These are phyloP conservation scores for Dipodascus geniculatus DNA, from an alignment of 805 yeast species.

Conservation along the genomic window DNA sequence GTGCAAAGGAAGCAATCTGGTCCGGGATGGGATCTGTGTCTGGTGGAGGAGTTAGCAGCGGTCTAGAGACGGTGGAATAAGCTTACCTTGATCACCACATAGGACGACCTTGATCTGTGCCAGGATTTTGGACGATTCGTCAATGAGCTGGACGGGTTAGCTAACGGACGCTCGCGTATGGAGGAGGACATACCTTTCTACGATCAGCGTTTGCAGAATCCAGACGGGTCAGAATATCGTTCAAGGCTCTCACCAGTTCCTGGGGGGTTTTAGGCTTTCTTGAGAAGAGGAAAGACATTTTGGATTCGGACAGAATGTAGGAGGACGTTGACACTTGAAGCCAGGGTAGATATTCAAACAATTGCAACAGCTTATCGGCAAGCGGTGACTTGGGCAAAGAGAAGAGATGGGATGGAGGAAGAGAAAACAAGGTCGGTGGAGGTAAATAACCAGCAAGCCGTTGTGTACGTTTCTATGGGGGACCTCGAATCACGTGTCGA, in stretches of 20 bases:
- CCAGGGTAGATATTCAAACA: no score
- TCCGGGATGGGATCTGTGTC: slow-evolving; percentile 45
- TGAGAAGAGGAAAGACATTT: slow-evolving; percentile 83
- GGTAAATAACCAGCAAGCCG: not conserved
- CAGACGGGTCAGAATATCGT: slow-evolving; percentile 55
- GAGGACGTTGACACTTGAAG: no score
- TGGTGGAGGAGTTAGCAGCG: not conserved
- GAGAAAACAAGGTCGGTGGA: no score
- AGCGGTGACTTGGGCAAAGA: no score
- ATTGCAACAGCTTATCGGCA: no score
- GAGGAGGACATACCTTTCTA: slow-evolving; percentile 24
- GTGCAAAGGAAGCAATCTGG: slow-evolving; percentile 62
- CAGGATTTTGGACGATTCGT: slow-evolving; percentile 58
- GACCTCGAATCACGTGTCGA: not conserved
- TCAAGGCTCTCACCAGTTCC: slow-evolving; percentile 65
- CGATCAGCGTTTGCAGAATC: slow-evolving; percentile 25
- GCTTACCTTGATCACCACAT: slow-evolving; percentile 53
- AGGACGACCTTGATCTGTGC: slow-evolving; percentile 53
- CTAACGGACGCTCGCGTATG: slow-evolving; percentile 11
- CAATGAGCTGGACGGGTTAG: slow-evolving; percentile 39
- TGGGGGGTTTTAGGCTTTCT: slow-evolving; percentile 83
- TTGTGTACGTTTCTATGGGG: no score
- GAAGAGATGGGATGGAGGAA: no score
- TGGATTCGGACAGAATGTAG: no score
- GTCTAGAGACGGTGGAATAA: slow-evolving; percentile 28